phyloP scores from a whole-genome alignment of 192 early-diverging fungal genomes.

The Podila horticola region DNA sequence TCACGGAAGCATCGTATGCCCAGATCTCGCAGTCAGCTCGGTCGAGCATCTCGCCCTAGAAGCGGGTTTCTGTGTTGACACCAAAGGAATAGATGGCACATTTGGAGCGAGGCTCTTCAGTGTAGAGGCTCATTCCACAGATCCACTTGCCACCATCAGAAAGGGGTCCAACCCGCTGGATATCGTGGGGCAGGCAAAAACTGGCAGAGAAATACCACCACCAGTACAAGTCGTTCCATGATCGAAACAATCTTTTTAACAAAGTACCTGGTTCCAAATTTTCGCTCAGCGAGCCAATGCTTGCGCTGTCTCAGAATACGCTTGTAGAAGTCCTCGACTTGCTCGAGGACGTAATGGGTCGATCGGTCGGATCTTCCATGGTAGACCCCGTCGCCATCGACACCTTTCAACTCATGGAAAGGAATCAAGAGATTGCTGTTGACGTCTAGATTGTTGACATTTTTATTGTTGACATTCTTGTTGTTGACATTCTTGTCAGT shows the following conservation, averaged over 20 bases:
- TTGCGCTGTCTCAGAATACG: constrained; percentile 19
- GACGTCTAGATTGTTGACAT: not conserved
- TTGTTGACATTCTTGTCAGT: not conserved
- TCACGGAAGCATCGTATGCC: constrained; percentile 43
- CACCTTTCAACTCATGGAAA: too few relatives aligned
- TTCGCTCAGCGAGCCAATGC: not conserved
- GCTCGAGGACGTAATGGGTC: constrained; percentile 15
- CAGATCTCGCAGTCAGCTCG: constrained; percentile 40
- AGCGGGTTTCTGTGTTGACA: constrained; percentile 39
- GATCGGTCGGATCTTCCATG: constrained; percentile 8
- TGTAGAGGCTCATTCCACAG: constrained; percentile 35
- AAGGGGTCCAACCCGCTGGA: constrained; percentile 46
- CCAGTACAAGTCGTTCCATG: constrained; percentile 16
- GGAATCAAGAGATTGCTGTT: not conserved
- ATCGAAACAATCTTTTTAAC: constrained; percentile 6
- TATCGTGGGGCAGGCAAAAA: constrained; percentile 33
- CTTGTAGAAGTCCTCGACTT: constrained; percentile 17
- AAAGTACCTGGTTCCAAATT: constrained; percentile 9
- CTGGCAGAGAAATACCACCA: constrained; percentile 51
- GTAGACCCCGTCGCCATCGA: not conserved
- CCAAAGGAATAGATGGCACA: constrained; percentile 46
- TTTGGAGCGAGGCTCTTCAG: constrained; percentile 28
- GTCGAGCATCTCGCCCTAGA: constrained; percentile 41
- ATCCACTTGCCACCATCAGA: constrained; percentile 45
- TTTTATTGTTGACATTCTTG: not conserved